Evolutionary conservation across 75 land plant species (phyloP), one percentile per base, ranked within the genome.

Genomic region (Pinus taeda): DNA sequence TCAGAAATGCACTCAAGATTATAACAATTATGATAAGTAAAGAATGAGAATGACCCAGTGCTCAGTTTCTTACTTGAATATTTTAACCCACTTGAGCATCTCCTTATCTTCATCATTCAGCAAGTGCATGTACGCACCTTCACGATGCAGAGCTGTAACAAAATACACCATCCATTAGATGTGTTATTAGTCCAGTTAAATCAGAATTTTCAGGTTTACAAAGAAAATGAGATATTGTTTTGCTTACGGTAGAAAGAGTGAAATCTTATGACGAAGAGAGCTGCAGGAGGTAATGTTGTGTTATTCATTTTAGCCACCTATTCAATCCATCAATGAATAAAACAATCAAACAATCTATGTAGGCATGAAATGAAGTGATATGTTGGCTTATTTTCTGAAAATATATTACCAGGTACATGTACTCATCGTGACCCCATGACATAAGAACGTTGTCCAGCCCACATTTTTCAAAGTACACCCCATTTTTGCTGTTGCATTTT

Each of bases 371-470:
- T 49, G 11, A 8, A 49, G 8, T 49, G 9, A 49, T 49, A 7
- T 49, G 53, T 49, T 49, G 0, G 53, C 53, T 49, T 7, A 7
- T 7, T 49, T 7, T 49, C 8, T 49, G 11, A 8, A 49, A 49
- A 11, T 49, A 49, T 49, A 24, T 30, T 81, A 94, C 97, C 98
- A 90, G 73, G 83, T 93, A 93, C 98, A 95, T 91, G 78, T 91
- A 95, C 76, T 95, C 96, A 73, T 95, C 98, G 59, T 95, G 98
- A 12, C 98, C 96, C 91, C 93, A 95, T 14, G 96, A 89, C 85
- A 95, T 93, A 12, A 79, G 59, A 11, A 95, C 85, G 39, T 93
- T 93, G 79, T 95, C 85, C 4, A 95, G 84, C 39, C 98, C 98
- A 79, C 95, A 95, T 14, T 85, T 87, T 62, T 91, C 88, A 9